Conservation (phyloP, 495 filamentous ascomycete genomes). For the Bryoglossum gracile region DNA sequence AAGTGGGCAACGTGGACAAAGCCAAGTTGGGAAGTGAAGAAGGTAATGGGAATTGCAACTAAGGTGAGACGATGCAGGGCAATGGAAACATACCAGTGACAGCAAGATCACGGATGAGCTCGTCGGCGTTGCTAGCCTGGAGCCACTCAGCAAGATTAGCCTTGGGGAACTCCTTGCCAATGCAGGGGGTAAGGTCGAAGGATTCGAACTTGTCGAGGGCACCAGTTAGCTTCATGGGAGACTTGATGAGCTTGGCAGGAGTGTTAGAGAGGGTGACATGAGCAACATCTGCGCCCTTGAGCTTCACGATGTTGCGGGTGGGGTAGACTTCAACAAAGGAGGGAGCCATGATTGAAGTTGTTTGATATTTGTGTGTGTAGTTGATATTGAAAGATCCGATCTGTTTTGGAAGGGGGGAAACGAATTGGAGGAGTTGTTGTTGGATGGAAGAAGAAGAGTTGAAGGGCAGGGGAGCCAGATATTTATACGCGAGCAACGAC, state of each 20-base stretch:
- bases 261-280: not conserved
- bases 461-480: no score
- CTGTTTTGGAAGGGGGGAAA: no score
- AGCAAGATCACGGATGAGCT: slow-evolving; percentile 60
- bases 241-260: slow-evolving; percentile 16
- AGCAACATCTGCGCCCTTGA: not conserved
- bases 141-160: slow-evolving; percentile 57
- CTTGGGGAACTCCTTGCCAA: slow-evolving; percentile 58
- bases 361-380: no score
- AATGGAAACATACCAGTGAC: slow-evolving; percentile 57
- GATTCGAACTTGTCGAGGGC: slow-evolving; percentile 49
- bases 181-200: slow-evolving; percentile 60
- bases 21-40: no score
- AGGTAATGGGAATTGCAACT: no score
- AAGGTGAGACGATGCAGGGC: no score
- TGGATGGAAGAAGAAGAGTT: no score
- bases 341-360: not conserved
- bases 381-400: no score
- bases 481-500: no score
- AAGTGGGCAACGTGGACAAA: no score
- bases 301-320: not conserved
- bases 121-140: slow-evolving; percentile 55
- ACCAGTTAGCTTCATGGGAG: slow-evolving; percentile 31
- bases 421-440: no score
- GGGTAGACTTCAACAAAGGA: not conserved